phyloP scores from a whole-genome alignment of 1,284 basidiomycete genomes.

The Amylostereum chailletii region DNA sequence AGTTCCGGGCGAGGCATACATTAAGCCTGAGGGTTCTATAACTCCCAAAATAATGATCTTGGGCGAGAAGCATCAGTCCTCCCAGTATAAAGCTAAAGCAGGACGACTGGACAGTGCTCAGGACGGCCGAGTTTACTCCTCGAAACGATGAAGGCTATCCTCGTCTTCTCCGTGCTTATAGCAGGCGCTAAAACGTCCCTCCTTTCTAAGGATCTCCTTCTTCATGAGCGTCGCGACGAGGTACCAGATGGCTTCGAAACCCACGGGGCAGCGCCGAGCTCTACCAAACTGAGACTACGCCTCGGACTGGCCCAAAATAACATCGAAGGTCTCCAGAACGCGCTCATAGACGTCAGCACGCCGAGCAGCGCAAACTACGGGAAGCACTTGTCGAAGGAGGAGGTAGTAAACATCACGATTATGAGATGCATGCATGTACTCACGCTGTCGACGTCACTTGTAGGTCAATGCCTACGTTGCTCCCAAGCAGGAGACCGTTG shows the following conservation, averaged over 20 bases:
- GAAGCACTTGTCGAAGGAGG: conserved; percentile 18
- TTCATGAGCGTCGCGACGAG: conserved; percentile 16
- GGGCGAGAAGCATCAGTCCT: too few species aligned
- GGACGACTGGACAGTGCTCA: too few species aligned
- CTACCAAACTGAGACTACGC: conserved; percentile 15
- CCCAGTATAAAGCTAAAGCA: too few species aligned
- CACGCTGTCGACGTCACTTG: conserved; percentile 1
- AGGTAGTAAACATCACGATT: conserved; percentile 10
- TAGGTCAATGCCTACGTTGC: conserved; percentile 27
- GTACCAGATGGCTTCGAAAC: conserved; percentile 15
- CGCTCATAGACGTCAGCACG: conserved; percentile 19
- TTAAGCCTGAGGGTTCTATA: too few species aligned
- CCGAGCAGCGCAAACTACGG: conserved; percentile 19
- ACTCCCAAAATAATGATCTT: too few species aligned
- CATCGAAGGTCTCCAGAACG: conserved; percentile 14
- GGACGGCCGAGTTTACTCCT: too few species aligned
- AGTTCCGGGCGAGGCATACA: too few species aligned
- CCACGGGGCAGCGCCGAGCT: conserved; percentile 13
- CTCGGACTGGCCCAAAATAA: conserved; percentile 17
- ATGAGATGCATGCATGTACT: not conserved
- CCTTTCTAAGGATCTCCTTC: not conserved
- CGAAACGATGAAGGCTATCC: too few species aligned
- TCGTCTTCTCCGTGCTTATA: too few species aligned
- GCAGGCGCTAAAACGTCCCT: too few species aligned
- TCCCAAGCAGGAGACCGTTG: conserved; percentile 20